Evolutionary conservation across 257 asterid genomes (phyloP).

Genomic region (Solanum chmielewskii): DNA sequence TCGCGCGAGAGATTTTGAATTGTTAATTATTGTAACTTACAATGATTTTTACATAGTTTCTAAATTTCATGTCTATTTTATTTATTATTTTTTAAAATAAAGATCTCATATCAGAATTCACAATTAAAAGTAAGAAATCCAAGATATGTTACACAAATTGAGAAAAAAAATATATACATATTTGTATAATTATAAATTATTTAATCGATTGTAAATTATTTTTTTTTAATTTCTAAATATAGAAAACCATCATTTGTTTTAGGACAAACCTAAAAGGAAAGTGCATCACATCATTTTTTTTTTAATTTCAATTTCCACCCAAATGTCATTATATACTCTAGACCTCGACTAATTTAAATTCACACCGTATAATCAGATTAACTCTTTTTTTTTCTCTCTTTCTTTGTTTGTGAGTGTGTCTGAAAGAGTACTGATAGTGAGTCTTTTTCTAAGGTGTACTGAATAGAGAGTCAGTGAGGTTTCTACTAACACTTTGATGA

Average conservation of each 20-base stretch:
- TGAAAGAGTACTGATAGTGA: background rate
- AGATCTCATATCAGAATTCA: background rate
- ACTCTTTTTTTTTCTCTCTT: background rate
- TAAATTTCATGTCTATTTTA: background rate
- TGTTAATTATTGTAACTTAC: background rate
- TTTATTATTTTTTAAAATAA: background rate
- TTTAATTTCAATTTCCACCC: background rate
- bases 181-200: background rate
- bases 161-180: accelerated
- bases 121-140: background rate
- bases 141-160: background rate
- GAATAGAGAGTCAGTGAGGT: background rate
- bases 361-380: background rate
- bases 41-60: background rate
- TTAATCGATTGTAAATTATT: background rate
- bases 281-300: background rate
- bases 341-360: background rate
- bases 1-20: background rate
- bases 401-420: background rate
- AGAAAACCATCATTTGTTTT: background rate
- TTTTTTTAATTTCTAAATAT: background rate
- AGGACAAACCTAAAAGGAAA: background rate
- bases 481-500: conserved; percentile 37
- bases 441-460: conserved; percentile 1
- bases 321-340: background rate